These are phyloP conservation scores for Hymenoscyphus albidus DNA, from an alignment of 2,329 filamentous ascomycete species.

Conservation along the genomic window DNA sequence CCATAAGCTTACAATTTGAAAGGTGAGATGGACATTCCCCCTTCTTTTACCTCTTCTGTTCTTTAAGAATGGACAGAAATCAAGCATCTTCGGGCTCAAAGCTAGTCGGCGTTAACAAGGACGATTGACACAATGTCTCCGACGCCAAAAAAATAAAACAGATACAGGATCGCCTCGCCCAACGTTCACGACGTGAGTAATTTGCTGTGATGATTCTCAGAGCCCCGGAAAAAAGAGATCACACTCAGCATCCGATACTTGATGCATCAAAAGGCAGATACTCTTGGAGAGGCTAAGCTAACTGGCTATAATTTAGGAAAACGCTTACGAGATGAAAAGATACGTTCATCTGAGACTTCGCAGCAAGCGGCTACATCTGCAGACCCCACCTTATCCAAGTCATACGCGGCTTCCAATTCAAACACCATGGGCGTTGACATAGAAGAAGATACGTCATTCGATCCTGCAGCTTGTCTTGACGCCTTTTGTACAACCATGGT, in stretches of 20 bases:
- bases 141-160: conserved; percentile 23
- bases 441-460: background rate
- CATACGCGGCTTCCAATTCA: background rate
- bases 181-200: conserved; percentile 24
- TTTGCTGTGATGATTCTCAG: background rate
- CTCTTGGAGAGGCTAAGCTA: background rate
- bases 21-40: background rate
- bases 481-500: background rate
- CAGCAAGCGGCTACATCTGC: background rate
- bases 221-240: background rate
- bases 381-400: background rate
- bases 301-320: background rate
- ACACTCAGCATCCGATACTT: background rate
- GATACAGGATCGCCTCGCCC: conserved; percentile 25
- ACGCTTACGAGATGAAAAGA: background rate
- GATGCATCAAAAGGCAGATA: background rate
- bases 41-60: background rate
- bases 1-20: background rate
- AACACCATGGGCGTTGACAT: background rate
- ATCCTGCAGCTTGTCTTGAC: background rate
- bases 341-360: background rate
- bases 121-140: conserved; percentile 18
- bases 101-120: conserved; percentile 3
- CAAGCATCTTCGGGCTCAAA: background rate
- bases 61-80: background rate